Evolutionary conservation across 1,139 yeast genomes (phyloP), one percentile per base, ranked within the genome.

Genomic region (Blastobotrys capitulatus): DNA sequence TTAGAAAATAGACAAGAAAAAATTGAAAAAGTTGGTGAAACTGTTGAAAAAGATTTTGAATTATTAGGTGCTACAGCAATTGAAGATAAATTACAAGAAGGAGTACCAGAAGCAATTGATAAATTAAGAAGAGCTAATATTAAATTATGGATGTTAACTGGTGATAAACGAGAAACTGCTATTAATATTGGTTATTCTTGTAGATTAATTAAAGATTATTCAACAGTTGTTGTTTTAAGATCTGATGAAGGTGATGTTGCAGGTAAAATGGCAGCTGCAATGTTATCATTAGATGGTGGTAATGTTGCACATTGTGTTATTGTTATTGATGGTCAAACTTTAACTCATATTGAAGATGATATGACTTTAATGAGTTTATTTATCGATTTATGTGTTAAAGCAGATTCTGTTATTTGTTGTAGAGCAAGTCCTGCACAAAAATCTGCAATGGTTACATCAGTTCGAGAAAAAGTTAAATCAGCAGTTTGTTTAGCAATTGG

Each of bases 361-460:
- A 73, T 80, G 18, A 77, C 86, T 0, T 60, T 86, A 52, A 76
- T 88, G 75, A 74, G 92, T 0, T 72, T 86, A 25, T 90, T 90
- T 60, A 73, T 89, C 42, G 95, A 88, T 46, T 72, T 94, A 32
- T 92, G 97, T 55, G 82, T 92, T 42, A 79, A 83, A 54, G 85
- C 92, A 0, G 96, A 92, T 65, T 86, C 96, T 1, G 96, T 92
- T 1, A 82, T 94, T 47, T 88, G 96, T 63, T 94, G 98, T 65
- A 80, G 99, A 54, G 97, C 97, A 0, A 85, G 96, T 16, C 99
- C 99, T 0, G 83, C 97, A 0, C 99, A 92, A 66, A 92, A 92
- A 68, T 96, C 97, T 0, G 74, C 79, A 38, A 83, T 94, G 87
- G 97, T 92, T 1, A 70, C 79, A 35, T 77, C 83, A 22, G 88